phyloP scores from a whole-genome alignment of 225 moss, liverwort and hornwort genomes.

The Rhytidiadelphus loreus region DNA sequence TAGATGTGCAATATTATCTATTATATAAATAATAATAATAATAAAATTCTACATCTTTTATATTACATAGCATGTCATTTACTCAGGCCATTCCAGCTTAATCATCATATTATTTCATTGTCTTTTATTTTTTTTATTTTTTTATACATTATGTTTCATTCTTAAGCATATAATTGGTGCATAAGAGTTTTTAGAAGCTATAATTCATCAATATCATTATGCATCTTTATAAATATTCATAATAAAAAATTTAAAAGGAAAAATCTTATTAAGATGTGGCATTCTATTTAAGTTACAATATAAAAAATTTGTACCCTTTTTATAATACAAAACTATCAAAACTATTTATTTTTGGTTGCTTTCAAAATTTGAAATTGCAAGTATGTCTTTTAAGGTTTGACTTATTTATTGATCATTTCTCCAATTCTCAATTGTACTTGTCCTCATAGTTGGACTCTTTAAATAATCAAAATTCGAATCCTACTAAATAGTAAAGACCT shows the following conservation, averaged over 20 bases:
- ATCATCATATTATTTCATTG: neutral
- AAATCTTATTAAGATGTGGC: no score
- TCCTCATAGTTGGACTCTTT: neutral
- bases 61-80: neutral
- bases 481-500: neutral
- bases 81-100: neutral
- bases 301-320: neutral
- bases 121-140: neutral
- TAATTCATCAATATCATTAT: neutral
- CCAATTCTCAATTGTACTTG: neutral
- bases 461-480: neutral
- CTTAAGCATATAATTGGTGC: fast-evolving
- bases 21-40: neutral
- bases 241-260: no score
- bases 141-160: neutral
- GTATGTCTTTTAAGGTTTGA: neutral
- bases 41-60: neutral
- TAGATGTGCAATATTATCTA: neutral
- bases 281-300: no score
- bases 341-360: neutral
- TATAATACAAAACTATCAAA: neutral
- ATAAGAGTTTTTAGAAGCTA: neutral
- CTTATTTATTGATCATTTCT: neutral
- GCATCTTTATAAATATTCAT: no score
- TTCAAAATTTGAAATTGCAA: neutral